phyloP scores from a whole-genome alignment of 139 green algal species.

The Tetradesmus lagerheimii region DNA sequence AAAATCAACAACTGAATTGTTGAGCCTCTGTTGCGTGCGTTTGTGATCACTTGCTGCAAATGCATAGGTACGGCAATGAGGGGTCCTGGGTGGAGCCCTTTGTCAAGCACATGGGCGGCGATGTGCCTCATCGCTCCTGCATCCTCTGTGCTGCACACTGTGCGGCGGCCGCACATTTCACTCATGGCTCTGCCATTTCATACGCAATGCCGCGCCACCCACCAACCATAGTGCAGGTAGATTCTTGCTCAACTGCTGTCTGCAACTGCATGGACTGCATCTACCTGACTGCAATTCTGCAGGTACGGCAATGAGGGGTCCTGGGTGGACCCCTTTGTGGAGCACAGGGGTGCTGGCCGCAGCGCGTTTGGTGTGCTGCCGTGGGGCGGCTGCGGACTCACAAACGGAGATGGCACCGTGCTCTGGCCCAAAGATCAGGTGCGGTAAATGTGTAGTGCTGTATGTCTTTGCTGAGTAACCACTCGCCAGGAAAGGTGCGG shows the following conservation, averaged over 20 bases:
- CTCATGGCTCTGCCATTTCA: too few relatives aligned
- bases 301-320: slow-evolving; percentile 36
- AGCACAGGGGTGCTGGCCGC: slow-evolving; percentile 21
- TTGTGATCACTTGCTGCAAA: too few relatives aligned
- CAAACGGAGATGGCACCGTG: slow-evolving; percentile 40
- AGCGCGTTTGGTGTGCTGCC: slow-evolving; percentile 26
- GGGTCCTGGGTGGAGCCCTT: background rate
- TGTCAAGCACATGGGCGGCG: too few relatives aligned
- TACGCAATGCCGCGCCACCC: too few relatives aligned
- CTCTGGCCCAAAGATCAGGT: slow-evolving; percentile 17
- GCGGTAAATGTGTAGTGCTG: background rate
- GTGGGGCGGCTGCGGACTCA: slow-evolving; percentile 44
- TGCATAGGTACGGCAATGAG: background rate
- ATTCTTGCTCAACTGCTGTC: background rate
- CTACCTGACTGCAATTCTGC: background rate
- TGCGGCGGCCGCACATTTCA: too few relatives aligned
- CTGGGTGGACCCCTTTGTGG: slow-evolving; percentile 33
- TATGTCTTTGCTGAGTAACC: too few relatives aligned
- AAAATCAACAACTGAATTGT: too few relatives aligned
- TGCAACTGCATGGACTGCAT: background rate
- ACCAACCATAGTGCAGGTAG: too few relatives aligned
- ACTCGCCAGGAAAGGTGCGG: too few relatives aligned
- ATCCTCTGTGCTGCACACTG: too few relatives aligned
- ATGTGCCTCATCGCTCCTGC: too few relatives aligned
- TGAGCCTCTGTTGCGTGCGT: too few relatives aligned